Percentiles rank a stretch among this genome's conserved stretches.
Conservation (phyloP, 805 yeast species). For the Saccharomycopsis oosterbeekiorum region DNA sequence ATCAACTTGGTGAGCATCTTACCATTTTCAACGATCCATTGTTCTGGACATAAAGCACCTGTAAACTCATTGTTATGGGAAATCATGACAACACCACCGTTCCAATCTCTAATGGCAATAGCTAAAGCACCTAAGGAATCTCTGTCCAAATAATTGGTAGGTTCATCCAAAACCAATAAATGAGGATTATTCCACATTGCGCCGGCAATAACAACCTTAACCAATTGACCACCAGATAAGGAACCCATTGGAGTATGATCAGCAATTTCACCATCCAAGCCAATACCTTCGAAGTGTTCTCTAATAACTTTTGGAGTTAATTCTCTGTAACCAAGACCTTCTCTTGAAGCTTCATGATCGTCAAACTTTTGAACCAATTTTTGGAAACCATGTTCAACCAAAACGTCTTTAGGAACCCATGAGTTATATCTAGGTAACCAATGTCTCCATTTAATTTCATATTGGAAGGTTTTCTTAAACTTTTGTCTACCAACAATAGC, state of each 20-base stretch:
- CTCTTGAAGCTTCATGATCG: constrained; percentile 98
- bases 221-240: constrained; percentile 95
- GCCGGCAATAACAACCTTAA: constrained; percentile 97
- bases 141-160: constrained; percentile 95
- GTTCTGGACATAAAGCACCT: constrained; percentile 96
- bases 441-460: constrained; percentile 87
- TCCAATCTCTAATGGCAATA: constrained; percentile 95
- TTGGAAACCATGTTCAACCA: constrained; percentile 76
- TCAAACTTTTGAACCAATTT: constrained; percentile 93
- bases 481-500: constrained; percentile 97
- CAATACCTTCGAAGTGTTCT: constrained; percentile 95
- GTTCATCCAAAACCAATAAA: constrained; percentile 91
- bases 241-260: constrained; percentile 97
- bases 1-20: constrained; percentile 76
- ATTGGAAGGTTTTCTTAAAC: constrained; percentile 91
- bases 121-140: constrained; percentile 97
- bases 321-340: constrained; percentile 94
- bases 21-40: constrained; percentile 95
- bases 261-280: constrained; percentile 95
- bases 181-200: constrained; percentile 99
- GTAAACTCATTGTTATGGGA: constrained; percentile 96
- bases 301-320: constrained; percentile 85
- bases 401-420: constrained; percentile 79
- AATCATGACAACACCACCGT: constrained; percentile 97
- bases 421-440: constrained; percentile 92